Evolutionary conservation across 1,284 basidiomycete species (phyloP).

Genomic region (Anthracocystis panici-leucophaei): DNA sequence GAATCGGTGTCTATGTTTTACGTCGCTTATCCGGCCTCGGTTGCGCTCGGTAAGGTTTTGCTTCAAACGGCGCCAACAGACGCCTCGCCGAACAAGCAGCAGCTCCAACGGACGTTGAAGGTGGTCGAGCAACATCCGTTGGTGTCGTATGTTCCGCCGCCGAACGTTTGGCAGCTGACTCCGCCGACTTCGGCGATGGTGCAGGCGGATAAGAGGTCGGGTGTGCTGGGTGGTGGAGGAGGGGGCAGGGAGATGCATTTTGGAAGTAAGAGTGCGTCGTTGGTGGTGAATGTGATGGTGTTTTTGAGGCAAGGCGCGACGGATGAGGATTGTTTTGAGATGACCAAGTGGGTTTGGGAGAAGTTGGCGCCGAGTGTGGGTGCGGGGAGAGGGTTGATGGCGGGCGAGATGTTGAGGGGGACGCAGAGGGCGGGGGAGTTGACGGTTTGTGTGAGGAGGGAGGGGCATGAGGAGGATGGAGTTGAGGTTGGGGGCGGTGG

Average conservation of each 20-base stretch:
- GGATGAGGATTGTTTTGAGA: slow-evolving; percentile 58
- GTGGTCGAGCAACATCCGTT: slow-evolving; percentile 62
- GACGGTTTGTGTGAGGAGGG: slow-evolving; percentile 57
- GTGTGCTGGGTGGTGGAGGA: slow-evolving; percentile 34
- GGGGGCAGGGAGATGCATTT: slow-evolving; percentile 40
- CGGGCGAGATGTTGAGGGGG: slow-evolving; percentile 63
- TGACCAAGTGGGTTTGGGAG: slow-evolving; percentile 66
- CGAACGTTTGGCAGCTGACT: slow-evolving; percentile 67
- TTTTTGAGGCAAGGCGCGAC: slow-evolving; percentile 51
- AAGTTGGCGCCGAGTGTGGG: slow-evolving; percentile 58
- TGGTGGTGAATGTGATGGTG: slow-evolving; percentile 61
- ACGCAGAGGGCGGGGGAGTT: slow-evolving; percentile 63
- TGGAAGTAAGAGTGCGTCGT: slow-evolving; percentile 57
- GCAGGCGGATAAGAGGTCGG: slow-evolving; percentile 36
- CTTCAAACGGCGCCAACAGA: slow-evolving; percentile 62
- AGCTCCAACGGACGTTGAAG: slow-evolving; percentile 53
- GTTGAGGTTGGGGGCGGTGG: slow-evolving; percentile 14
- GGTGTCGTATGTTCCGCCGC: slow-evolving; percentile 54
- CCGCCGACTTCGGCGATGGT: slow-evolving; percentile 58
- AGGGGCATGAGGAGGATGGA: slow-evolving; percentile 53
- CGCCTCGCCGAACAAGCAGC: slow-evolving; percentile 30
- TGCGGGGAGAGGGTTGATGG: slow-evolving; percentile 52
- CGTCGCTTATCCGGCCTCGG: slow-evolving; percentile 60
- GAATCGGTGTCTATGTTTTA: slow-evolving; percentile 66
- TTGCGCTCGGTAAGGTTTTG: slow-evolving; percentile 63